Conservation (phyloP, 1,284 basidiomycete species). For the Apiotrichum brassicae region DNA sequence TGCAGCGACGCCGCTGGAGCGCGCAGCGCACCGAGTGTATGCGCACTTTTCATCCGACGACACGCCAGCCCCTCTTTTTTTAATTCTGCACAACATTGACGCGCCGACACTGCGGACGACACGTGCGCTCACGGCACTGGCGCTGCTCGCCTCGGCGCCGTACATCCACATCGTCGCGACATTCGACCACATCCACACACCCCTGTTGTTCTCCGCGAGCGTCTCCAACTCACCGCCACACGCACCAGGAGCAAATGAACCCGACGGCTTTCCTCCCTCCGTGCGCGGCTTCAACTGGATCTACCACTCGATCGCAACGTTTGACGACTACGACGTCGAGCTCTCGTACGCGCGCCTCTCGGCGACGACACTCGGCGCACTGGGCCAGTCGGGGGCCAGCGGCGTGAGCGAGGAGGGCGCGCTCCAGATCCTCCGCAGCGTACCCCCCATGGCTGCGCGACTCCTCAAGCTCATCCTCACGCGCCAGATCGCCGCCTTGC, state of each 20-base stretch:
- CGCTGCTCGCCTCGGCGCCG: conserved; percentile 62
- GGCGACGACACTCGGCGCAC: conserved; percentile 19
- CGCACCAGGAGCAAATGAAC: conserved; percentile 13
- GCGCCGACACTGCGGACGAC: conserved; percentile 59
- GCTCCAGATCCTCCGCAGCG: conserved; percentile 71
- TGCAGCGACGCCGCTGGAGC: conserved; percentile 50
- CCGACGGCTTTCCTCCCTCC: conserved; percentile 6
- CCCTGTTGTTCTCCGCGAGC: conserved; percentile 58
- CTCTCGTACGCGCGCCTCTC: conserved; percentile 50
- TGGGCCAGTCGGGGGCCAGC: conserved; percentile 29
- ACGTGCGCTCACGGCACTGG: conserved; percentile 55
- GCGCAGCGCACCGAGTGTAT: conserved; percentile 59
- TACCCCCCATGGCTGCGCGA: conserved; percentile 77
- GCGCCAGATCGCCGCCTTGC: conserved; percentile 59
- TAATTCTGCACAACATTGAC: conserved; percentile 85
- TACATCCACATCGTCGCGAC: conserved; percentile 73
- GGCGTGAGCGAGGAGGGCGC: conserved; percentile 73
- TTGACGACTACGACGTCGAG: conserved; percentile 72
- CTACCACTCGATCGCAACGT: conserved; percentile 81
- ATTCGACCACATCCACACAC: conserved; percentile 74
- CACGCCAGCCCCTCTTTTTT: conserved; percentile 53
- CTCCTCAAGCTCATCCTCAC: conserved; percentile 63
- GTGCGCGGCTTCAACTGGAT: conserved; percentile 67
- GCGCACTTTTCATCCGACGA: conserved; percentile 53
- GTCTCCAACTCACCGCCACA: conserved; percentile 32